A percentile compares a stretch with the other conserved stretches of the same genome.
Conservation (phyloP, 2,329 filamentous ascomycete species). For the Orbilia oligospora region DNA sequence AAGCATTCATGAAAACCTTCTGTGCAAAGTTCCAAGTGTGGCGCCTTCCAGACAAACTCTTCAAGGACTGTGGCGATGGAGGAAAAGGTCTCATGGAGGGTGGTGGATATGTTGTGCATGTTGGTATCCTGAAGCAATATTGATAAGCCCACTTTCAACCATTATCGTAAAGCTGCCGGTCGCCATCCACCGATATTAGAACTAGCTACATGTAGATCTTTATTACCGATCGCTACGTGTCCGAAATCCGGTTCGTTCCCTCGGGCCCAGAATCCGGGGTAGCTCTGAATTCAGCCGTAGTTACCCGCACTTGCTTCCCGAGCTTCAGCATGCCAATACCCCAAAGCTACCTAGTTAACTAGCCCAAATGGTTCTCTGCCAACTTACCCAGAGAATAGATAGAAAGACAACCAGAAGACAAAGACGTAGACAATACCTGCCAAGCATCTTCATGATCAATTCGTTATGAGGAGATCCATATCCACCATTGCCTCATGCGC, state of each 20-base stretch:
- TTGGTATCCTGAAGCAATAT: conserved; percentile 76
- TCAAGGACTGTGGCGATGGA: conserved; percentile 72
- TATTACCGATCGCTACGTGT: conserved; percentile 5
- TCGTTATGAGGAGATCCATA: conserved; percentile 13
- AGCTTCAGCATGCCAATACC: conserved; percentile 13
- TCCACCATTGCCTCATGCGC: conserved; percentile 9
- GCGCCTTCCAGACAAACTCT: conserved; percentile 77
- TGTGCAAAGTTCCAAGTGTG: conserved; percentile 78
- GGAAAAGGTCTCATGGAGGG: conserved; percentile 39
- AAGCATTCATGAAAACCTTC: conserved; percentile 82
- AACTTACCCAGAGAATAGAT: neutral
- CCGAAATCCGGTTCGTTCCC: conserved; percentile 14
- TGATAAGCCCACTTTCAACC: neutral
- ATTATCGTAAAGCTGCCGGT: neutral
- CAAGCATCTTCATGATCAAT: conserved; percentile 23
- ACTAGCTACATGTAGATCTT: neutral
- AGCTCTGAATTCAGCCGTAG: conserved; percentile 55
- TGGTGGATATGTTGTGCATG: conserved; percentile 84
- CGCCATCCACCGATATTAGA: neutral
- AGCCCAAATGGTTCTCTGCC: neutral
- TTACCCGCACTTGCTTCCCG: conserved; percentile 26
- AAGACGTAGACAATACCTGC: neutral
- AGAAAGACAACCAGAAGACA: neutral
- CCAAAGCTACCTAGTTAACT: conserved; percentile 4
- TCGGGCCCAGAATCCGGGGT: conserved; percentile 17